phyloP scores from a whole-genome alignment of 805 yeast genomes.

The Cyberlindnera amylophila region DNA sequence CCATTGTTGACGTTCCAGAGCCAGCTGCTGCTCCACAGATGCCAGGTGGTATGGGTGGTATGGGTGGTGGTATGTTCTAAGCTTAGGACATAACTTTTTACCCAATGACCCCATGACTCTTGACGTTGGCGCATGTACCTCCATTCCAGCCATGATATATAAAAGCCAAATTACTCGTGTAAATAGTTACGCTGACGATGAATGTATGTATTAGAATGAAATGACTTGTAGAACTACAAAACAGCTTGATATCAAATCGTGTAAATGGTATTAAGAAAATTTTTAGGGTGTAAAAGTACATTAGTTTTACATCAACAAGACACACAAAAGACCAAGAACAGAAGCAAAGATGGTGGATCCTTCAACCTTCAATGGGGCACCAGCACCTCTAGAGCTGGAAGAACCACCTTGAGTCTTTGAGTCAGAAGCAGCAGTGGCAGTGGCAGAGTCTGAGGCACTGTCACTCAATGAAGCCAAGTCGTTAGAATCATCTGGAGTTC shows the following conservation, averaged over 20 bases:
- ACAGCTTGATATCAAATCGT: too few species aligned
- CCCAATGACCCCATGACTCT: too few species aligned
- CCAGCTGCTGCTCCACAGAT: conserved; percentile 47
- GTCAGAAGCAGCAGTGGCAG: conserved; percentile 7
- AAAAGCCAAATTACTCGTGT: neutral
- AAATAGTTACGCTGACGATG: conserved; percentile 1
- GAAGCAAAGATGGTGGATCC: conserved; percentile 10
- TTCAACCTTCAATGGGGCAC: conserved; percentile 1
- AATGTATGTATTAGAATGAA: neutral
- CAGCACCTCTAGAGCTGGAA: conserved; percentile 6
- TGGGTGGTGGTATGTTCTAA: conserved; percentile 56
- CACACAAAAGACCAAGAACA: conserved; percentile 9
- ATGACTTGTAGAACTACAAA: conserved; percentile 26
- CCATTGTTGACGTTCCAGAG: conserved; percentile 96
- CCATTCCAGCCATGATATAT: too few species aligned
- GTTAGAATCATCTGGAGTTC: conserved; percentile 10
- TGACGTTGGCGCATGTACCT: too few species aligned
- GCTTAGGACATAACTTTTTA: neutral
- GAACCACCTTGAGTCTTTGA: neutral
- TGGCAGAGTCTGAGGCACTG: conserved; percentile 2
- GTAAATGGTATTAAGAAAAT: too few species aligned
- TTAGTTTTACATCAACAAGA: conserved; percentile 11
- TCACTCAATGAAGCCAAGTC: neutral
- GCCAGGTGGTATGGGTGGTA: conserved; percentile 57
- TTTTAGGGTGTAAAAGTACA: too few species aligned